A percentile compares a stretch with the other conserved stretches of the same genome.
These are phyloP conservation scores for Lasiodiplodia citricola DNA, from an alignment of 2,329 filamentous ascomycete species.

Conservation along the genomic window DNA sequence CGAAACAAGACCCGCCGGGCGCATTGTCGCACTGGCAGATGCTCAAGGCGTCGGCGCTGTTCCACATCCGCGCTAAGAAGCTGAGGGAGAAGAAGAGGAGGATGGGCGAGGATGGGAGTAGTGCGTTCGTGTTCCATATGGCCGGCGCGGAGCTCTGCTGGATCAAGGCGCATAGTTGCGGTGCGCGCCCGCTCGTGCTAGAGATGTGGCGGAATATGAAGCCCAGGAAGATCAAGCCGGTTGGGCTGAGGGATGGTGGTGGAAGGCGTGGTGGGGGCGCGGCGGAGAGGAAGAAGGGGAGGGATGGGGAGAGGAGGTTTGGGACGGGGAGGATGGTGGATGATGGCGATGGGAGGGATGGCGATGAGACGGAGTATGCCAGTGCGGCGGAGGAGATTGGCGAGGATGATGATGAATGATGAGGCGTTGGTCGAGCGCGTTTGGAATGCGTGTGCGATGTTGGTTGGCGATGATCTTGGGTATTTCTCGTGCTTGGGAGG, in stretches of 20 bases:
- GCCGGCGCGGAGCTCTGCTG: constrained; percentile 48
- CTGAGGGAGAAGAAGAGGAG: background rate
- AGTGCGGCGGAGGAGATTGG: background rate
- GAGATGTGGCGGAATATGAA: constrained; percentile 39
- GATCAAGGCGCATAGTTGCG: constrained; percentile 39
- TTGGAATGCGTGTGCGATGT: background rate
- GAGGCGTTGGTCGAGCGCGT: background rate
- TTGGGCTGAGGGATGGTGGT: background rate
- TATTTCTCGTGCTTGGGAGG: no score
- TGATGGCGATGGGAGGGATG: background rate
- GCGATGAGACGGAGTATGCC: background rate
- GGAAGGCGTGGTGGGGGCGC: background rate
- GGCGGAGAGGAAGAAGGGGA: background rate
- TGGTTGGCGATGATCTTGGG: background rate
- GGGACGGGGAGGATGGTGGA: background rate
- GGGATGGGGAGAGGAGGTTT: constrained; percentile 4
- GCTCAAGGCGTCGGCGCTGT: constrained; percentile 53
- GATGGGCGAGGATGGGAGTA: constrained; percentile 28
- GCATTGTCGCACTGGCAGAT: constrained; percentile 47
- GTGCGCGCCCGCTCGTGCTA: constrained; percentile 31
- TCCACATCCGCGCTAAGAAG: constrained; percentile 32
- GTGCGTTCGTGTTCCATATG: constrained; percentile 44
- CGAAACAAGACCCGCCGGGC: constrained; percentile 9
- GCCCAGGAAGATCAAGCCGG: constrained; percentile 36
- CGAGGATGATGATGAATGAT: background rate